These are phyloP conservation scores for Penicillium roqueforti DNA, from an alignment of 495 filamentous ascomycete species.

Conservation along the genomic window DNA sequence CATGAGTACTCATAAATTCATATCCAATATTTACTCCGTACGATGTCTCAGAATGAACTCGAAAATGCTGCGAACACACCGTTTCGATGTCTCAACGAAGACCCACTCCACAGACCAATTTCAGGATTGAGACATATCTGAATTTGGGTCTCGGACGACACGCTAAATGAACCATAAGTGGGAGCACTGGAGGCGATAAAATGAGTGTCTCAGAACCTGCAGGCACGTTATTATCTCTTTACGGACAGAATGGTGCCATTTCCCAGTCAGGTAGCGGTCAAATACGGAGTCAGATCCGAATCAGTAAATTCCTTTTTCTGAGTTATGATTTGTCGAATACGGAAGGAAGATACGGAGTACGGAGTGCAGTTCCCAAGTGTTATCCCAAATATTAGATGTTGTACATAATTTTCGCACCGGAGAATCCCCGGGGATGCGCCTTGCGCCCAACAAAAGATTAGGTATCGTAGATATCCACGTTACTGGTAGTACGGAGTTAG, in stretches of 20 bases:
- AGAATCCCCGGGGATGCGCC: too few relatives aligned
- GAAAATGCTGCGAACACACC: not conserved
- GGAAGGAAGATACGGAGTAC: not conserved
- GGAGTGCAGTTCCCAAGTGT: not conserved
- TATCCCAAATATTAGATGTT: not conserved
- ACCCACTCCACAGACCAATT: constrained; percentile 4
- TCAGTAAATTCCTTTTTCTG: not conserved
- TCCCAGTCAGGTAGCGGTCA: not conserved
- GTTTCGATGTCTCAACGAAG: not conserved
- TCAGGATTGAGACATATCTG: constrained; percentile 9
- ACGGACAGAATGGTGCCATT: not conserved
- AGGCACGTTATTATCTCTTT: not conserved
- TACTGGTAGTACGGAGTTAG: constrained; percentile 2
- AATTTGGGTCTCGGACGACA: not conserved
- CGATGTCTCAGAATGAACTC: not conserved
- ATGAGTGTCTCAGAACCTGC: constrained; percentile 9
- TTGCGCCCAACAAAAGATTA: constrained; percentile 3
- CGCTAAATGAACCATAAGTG: not conserved
- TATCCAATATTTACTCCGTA: not conserved
- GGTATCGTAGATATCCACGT: constrained; percentile 15
- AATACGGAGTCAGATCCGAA: not conserved
- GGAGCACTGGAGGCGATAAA: not conserved
- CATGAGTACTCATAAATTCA: not conserved
- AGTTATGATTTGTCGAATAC: not conserved
- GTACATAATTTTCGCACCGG: not conserved